Conservation (phyloP, 148 eudicot species). For the Fagopyrum esculentum region DNA sequence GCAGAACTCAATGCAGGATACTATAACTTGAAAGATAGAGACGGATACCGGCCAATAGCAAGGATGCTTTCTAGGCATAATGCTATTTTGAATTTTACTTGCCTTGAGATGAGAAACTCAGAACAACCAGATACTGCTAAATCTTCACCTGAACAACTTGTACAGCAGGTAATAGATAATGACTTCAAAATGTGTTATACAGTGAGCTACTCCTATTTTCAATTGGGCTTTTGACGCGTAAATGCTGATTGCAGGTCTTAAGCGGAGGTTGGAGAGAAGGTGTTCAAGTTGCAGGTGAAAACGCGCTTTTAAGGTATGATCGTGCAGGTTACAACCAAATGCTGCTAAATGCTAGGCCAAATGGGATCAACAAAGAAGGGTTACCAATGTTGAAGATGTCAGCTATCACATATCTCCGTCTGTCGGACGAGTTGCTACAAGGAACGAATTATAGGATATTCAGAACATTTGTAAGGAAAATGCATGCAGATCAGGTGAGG, state of each 20-base stretch:
- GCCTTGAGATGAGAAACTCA: slow-evolving; percentile 75
- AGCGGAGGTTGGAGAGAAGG: slow-evolving; percentile 73
- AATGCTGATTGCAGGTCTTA: slow-evolving; percentile 40
- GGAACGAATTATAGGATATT: slow-evolving; percentile 45
- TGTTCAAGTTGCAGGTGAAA: slow-evolving; percentile 72
- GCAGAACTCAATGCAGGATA: slow-evolving; percentile 84
- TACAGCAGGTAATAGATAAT: slow-evolving; percentile 52
- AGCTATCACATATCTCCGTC: slow-evolving; percentile 69
- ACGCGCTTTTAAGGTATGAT: slow-evolving; percentile 86
- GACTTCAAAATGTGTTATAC: too few species aligned
- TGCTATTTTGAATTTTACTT: slow-evolving; percentile 57
- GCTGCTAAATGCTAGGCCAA: slow-evolving; percentile 67
- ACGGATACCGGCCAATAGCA: slow-evolving; percentile 82
- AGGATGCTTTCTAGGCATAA: slow-evolving; percentile 73
- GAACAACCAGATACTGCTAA: slow-evolving; percentile 56
- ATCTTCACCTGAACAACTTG: slow-evolving; percentile 67
- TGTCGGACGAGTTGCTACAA: slow-evolving; percentile 49
- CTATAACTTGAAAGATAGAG: slow-evolving; percentile 61
- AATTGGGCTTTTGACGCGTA: too few species aligned
- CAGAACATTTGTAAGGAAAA: slow-evolving; percentile 61
- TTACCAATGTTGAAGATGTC: slow-evolving; percentile 54
- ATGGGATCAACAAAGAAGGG: slow-evolving; percentile 58
- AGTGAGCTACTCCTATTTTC: too few species aligned
- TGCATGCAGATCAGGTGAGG: slow-evolving; percentile 81
- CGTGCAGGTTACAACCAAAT: slow-evolving; percentile 67